Base-by-base conservation (phyloP, 768 basidiomycete species). In the Termitomyces sp. region DNA sequence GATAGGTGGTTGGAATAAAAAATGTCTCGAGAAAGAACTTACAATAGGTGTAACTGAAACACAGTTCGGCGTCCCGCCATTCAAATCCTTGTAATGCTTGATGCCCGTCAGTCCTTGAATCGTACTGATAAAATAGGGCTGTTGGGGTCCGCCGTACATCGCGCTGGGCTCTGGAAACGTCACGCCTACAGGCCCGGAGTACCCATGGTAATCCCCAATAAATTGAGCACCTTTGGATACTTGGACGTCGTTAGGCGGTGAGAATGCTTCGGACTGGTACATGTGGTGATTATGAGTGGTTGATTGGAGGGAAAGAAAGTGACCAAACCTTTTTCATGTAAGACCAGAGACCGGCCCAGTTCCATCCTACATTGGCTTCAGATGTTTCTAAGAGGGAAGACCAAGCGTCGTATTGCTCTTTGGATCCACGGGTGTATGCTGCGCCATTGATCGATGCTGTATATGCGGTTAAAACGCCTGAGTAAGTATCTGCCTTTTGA, bases 71-170 rank as follows among this genome's bases (percentile, higher is more conserved):
- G 73, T 74, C 0, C 83, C 82, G 30, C 83, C 82, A 63, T 83
- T 84, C 42, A 82, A 63, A 65, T 85, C 83, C 35, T 71, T 70
- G 64, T 58, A 77, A 54, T 74, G 80, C 8, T 63, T 72, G 58
- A 83, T 80, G 1, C 80, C 80, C 6, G 79, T 81, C 12, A 81
- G 61, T 44, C 71, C 71, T 28, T 74, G 71, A 53, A 82, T 76
- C 3, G 81, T 78, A 53, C 74, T 57, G 45, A 80, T 66, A 64
- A 84, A 85, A n/a, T 65, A 73, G 2, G 68, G 57, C 59, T 84
- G 81, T 47, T 82, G 79, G 4, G 81, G 80, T 2, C 81, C 83
- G 14, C 81, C 80, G 59, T 80, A 84, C 78, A 84, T 84, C 6
- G 61, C 65, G 64, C 33, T 47, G n/a, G 61, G 55, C 6, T 76